A percentile compares a stretch with the other conserved stretches of the same genome.
phyloP scores from a whole-genome alignment of 768 basidiomycete genomes.

The Termitomyces heimii region DNA sequence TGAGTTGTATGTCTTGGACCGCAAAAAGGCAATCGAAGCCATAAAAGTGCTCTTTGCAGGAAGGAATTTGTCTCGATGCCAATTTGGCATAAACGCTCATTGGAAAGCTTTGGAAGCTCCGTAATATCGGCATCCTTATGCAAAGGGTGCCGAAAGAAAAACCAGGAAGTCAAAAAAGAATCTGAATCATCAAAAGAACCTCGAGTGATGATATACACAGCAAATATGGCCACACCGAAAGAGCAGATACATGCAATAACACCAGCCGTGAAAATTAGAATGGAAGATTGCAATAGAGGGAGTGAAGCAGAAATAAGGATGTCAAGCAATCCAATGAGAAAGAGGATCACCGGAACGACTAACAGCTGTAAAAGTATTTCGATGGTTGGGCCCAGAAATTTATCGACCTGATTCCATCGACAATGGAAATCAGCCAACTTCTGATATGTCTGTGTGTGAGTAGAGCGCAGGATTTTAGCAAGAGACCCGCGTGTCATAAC shows the following conservation, averaged over 20 bases:
- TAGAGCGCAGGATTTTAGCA: not conserved
- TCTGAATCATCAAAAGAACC: not conserved
- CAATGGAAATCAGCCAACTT: conserved; percentile 8
- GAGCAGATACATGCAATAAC: not conserved
- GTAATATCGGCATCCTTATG: not conserved
- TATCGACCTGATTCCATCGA: conserved; percentile 7
- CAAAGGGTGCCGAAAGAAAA: not conserved
- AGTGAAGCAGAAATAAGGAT: conserved; percentile 5
- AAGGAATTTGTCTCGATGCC: not conserved
- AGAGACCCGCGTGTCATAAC: conserved; percentile 10
- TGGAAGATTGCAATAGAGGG: not conserved
- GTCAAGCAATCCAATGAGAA: conserved; percentile 11
- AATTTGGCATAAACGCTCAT: not conserved
- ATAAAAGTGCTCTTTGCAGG: not conserved
- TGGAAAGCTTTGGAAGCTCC: not conserved
- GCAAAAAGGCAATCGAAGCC: not conserved
- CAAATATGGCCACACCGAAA: not conserved
- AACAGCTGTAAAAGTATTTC: conserved; percentile 8
- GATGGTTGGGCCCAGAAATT: conserved; percentile 6
- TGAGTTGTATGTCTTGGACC: not conserved
- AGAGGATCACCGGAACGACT: conserved; percentile 10
- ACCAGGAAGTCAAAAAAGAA: not conserved
- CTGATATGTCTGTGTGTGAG: not conserved
- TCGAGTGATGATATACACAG: not conserved
- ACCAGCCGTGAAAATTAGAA: not conserved